Evolutionary conservation across 78 protist genomes (phyloP), one percentile per base, ranked within the genome.

Genomic region (Dictyostelium capitatum): DNA sequence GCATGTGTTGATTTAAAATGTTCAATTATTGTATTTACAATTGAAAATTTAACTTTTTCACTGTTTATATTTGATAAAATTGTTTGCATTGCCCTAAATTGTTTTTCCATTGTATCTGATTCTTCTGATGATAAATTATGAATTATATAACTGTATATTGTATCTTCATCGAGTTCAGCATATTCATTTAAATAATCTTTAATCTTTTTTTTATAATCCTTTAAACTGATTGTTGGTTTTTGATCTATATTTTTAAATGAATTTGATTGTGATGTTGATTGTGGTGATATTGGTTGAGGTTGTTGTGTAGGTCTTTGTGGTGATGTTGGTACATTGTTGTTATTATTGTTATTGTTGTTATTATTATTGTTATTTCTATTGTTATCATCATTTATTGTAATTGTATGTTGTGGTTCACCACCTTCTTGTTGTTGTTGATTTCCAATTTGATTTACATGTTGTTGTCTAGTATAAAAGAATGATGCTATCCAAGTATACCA

Each of bases 201-300:
- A 37, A 79, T 79, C 28, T 53, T 85, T 47, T 85, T 17, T 48
- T 62, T 85, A 75, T 75, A 85, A 14, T 46, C 64, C 23, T 75
- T 47, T 46, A 74, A 85, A 75, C 92, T 85, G 25, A 85, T 70
- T 23, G 72, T 37, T 75, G 80, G 74, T 75, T 73, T 85, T 75
- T 75, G 80, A 62, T 85, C 92, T 53, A 85, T 85, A 75, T 85
- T 56, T 53, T 73, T 74, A 75, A 48, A 85, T 75, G 48, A 81
- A 48, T 85, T 85, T 59, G 17, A 19, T 30, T 73, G 64, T 69
- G 9, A 28, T 83, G 57, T 28, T 82, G 74, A 30, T 67, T 62
- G 17, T 70, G 62, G 53, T 70, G 53, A 30, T 74, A 32, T 72
- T 74, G 41, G 89, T 53, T 30, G 84, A 15, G 3, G 47, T 57